Conservation (phyloP, 305 asterid genomes). For the Caryopteris hybrid region DNA sequence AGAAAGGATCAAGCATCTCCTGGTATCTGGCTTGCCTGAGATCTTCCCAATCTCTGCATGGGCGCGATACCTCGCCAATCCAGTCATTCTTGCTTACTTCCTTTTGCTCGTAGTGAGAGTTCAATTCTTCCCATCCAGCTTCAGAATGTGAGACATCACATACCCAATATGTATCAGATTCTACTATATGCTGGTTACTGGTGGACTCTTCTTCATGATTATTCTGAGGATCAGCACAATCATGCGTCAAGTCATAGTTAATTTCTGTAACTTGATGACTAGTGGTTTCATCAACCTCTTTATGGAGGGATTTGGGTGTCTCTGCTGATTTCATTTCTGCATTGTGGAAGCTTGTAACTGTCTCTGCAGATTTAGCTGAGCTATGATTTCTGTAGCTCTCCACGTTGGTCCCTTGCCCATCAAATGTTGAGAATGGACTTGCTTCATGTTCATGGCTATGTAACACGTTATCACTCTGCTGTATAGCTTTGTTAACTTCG, state of each 20-base stretch:
- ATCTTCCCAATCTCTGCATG: slow-evolving; percentile 85
- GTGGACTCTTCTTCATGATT: slow-evolving; percentile 25
- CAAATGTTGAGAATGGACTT: slow-evolving; percentile 23
- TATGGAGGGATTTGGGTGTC: not conserved
- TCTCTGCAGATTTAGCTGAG: not conserved
- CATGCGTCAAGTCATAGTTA: slow-evolving; percentile 17
- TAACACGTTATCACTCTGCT: slow-evolving; percentile 4
- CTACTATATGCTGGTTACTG: slow-evolving; percentile 29
- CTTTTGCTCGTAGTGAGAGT: slow-evolving; percentile 37
- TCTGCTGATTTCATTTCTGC: slow-evolving; percentile 4
- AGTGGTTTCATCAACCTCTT: slow-evolving; percentile 13
- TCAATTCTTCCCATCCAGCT: slow-evolving; percentile 56
- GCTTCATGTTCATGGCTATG: slow-evolving; percentile 22
- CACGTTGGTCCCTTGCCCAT: slow-evolving; percentile 20
- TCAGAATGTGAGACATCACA: slow-evolving; percentile 42
- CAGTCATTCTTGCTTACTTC: slow-evolving; percentile 45
- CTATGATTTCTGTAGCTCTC: slow-evolving; percentile 5
- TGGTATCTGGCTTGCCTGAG: slow-evolving; percentile 85
- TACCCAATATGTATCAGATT: slow-evolving; percentile 38
- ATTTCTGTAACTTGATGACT: slow-evolving; percentile 20
- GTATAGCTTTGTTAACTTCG: slow-evolving; percentile 6
- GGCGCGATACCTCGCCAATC: slow-evolving; percentile 80
- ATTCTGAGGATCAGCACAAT: slow-evolving; percentile 20
- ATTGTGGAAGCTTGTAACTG: not conserved
- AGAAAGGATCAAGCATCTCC: slow-evolving; percentile 90